Percentiles rank a stretch among this genome's conserved stretches.
These are phyloP conservation scores for Backusella psychrophila DNA, from an alignment of 192 early-diverging fungal species.

Conservation along the genomic window DNA sequence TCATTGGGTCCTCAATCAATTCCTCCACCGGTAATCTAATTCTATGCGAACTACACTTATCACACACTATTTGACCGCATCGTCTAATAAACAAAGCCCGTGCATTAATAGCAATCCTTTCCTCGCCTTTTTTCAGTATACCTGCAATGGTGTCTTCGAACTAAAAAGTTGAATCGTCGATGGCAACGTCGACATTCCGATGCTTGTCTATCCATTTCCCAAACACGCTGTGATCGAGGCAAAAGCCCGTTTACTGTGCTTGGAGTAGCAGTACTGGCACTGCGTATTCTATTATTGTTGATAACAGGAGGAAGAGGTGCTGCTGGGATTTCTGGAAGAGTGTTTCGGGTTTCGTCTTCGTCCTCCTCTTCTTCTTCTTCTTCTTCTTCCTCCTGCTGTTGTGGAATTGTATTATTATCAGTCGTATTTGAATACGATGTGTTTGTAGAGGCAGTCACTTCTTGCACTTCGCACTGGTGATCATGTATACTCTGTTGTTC, in stretches of 20 bases:
- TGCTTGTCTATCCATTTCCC: constrained; percentile 81
- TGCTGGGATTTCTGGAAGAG: background rate
- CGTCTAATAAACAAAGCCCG: constrained; percentile 43
- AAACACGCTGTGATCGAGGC: constrained; percentile 34
- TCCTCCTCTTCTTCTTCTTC: background rate
- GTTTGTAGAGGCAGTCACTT: background rate
- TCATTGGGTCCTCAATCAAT: constrained; percentile 45
- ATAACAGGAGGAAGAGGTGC: background rate
- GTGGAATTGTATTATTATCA: background rate
- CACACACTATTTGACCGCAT: constrained; percentile 86
- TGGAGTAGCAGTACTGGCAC: background rate
- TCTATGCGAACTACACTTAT: constrained; percentile 69
- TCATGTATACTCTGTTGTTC: background rate
- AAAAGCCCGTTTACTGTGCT: background rate
- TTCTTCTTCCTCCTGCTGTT: background rate
- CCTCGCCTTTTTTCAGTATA: background rate
- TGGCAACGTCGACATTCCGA: constrained; percentile 70
- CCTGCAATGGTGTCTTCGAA: constrained; percentile 86
- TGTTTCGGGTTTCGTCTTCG: background rate
- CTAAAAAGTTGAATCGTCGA: constrained; percentile 70
- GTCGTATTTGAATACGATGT: background rate
- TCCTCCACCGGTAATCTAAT: constrained; percentile 47
- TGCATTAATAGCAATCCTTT: background rate
- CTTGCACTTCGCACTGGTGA: background rate
- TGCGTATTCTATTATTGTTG: background rate